Conservation (phyloP, 164 flowering plant species). For the Pachysandra terminalis region DNA sequence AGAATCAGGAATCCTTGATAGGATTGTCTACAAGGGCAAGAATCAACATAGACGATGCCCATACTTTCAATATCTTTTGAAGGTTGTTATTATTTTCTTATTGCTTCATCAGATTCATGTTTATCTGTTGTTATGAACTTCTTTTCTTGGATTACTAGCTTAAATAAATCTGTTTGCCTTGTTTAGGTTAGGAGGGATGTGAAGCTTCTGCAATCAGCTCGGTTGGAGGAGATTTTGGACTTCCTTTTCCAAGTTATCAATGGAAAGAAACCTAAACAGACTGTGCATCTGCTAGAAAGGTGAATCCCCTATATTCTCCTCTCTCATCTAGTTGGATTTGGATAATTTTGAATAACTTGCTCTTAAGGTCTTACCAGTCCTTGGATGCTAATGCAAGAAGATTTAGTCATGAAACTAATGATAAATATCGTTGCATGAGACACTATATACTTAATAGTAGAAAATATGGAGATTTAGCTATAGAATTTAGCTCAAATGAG, state of each 20-base stretch:
- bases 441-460: too few species aligned
- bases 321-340: not conserved
- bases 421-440: too few species aligned
- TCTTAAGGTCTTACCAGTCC: not conserved
- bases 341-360: not conserved
- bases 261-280: slow-evolving; percentile 55
- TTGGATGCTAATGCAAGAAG: not conserved
- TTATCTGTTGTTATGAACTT: not conserved
- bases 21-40: slow-evolving; percentile 71
- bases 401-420: too few species aligned
- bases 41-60: slow-evolving; percentile 71
- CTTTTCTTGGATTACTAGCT: not conserved
- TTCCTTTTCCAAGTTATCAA: slow-evolving; percentile 50
- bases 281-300: slow-evolving; percentile 68
- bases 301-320: slow-evolving; percentile 4
- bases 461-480: too few species aligned
- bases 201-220: slow-evolving; percentile 55
- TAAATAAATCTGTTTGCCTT: not conserved
- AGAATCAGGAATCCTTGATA: slow-evolving; percentile 57
- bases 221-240: slow-evolving; percentile 48
- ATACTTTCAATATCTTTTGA: slow-evolving; percentile 61
- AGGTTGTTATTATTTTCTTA: slow-evolving; percentile 36
- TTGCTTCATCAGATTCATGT: not conserved
- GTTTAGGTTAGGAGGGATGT: slow-evolving; percentile 77
- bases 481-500: too few species aligned